Evolutionary conservation across 2,329 filamentous ascomycete species (phyloP).

Genomic region (Malbranchea zuffiana): DNA sequence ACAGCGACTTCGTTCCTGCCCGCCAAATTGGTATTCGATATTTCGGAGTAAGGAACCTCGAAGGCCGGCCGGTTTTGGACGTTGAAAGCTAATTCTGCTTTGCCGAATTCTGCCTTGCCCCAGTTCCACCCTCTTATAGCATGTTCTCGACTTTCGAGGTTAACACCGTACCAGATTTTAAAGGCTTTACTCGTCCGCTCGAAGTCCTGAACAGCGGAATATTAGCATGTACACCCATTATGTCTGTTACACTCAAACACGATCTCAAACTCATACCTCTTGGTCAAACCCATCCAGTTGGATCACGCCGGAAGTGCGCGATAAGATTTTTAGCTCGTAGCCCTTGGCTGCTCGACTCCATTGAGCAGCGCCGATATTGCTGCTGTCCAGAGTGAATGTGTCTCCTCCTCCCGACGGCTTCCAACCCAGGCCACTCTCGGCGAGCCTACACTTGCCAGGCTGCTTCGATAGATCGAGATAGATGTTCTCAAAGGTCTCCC

Average conservation of each 20-base stretch:
- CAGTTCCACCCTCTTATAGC: slow-evolving; percentile 96
- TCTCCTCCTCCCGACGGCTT: slow-evolving; percentile 79
- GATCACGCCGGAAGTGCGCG: slow-evolving; percentile 71
- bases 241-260: background rate
- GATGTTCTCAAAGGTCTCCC: slow-evolving; percentile 95
- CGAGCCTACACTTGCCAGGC: slow-evolving; percentile 84
- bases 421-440: slow-evolving; percentile 91
- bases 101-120: slow-evolving; percentile 95
- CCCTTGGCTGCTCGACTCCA: slow-evolving; percentile 92
- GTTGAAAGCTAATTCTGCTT: slow-evolving; percentile 90
- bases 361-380: slow-evolving; percentile 74
- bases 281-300: slow-evolving; percentile 92
- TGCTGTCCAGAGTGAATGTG: slow-evolving; percentile 83
- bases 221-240: slow-evolving; percentile 5
- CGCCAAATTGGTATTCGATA: slow-evolving; percentile 93
- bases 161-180: slow-evolving; percentile 96
- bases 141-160: slow-evolving; percentile 84
- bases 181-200: slow-evolving; percentile 86
- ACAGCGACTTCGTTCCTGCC: slow-evolving; percentile 97
- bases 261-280: slow-evolving; percentile 44
- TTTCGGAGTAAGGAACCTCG: slow-evolving; percentile 92
- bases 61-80: slow-evolving; percentile 95
- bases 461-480: slow-evolving; percentile 91
- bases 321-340: slow-evolving; percentile 84
- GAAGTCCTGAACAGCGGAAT: slow-evolving; percentile 52